Evolutionary conservation across 1,139 yeast genomes (phyloP), one percentile per base, ranked within the genome.

Genomic region (Fermentozyma sake): DNA sequence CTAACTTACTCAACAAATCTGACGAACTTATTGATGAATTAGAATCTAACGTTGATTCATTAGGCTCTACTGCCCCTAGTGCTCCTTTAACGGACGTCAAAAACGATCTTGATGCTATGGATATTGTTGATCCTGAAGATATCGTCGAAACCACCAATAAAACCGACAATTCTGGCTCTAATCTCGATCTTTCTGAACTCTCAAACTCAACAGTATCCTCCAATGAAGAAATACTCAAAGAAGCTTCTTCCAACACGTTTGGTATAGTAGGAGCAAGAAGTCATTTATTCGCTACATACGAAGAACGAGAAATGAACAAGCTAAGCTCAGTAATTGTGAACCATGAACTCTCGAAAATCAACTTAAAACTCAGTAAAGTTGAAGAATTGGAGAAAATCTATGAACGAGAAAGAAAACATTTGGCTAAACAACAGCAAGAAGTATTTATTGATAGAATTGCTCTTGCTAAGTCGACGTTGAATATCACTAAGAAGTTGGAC

Each of bases 231-330:
- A 38, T 47, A 11, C 34, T 53, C 9, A 50, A 60, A 24, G 79
- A 77, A 33, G 76, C 78, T 4, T 68, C 77, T 2, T 60, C 72
- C 6, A 58, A 72, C 22, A 72, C 83, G 1, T 60, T 80, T 37
- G 82, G 86, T 3, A 63, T 79, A 6, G 62, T 84, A 16, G 96
- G 95, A 4, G 83, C 91, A 1, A 73, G 95, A 39, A 72, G 95
- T 20, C 91, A 83, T 46, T 72, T 85, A 19, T 80, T 89, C 57
- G 86, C 94, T 9, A 74, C 79, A 11, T 78, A 75, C 48, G 93
- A 87, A 50, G 96, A 87, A 48, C 65, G 91, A 31, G 86, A 83
- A 48, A 73, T 86, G 76, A 57, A 77, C 39, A 73, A 70, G 33
- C 54, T 79, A 17, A 58, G 81, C 14, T 61, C 68, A 12, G 68